Evolutionary conservation across 345 rosid genomes (phyloP).

Genomic region (Populus simonii): DNA sequence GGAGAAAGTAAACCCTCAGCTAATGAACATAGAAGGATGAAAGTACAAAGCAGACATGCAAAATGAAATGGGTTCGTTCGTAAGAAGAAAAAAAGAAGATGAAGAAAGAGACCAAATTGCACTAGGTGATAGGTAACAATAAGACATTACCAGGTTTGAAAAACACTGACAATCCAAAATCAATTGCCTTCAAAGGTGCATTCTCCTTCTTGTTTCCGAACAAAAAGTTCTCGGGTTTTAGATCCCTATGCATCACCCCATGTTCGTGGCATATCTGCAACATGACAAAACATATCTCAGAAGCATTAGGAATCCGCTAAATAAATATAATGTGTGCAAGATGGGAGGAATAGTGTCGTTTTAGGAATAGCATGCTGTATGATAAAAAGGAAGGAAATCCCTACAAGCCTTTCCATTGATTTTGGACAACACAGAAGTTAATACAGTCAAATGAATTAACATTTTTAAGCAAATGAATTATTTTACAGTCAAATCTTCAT

Average conservation of each 20-base stretch:
- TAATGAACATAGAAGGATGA: not conserved
- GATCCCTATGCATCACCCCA: conserved; percentile 36
- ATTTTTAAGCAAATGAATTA: not conserved
- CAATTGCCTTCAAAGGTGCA: conserved; percentile 34
- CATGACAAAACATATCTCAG: not conserved
- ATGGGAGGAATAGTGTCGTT: not conserved
- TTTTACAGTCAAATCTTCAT: not conserved
- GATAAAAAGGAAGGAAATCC: not conserved
- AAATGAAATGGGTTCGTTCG: not conserved
- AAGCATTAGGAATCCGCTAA: not conserved
- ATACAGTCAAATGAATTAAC: not conserved
- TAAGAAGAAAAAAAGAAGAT: too few relatives aligned
- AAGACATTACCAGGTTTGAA: conserved; percentile 29
- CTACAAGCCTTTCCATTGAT: not conserved
- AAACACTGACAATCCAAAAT: conserved; percentile 36
- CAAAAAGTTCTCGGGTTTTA: conserved; percentile 37
- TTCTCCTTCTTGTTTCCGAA: conserved; percentile 33
- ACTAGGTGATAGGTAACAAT: not conserved
- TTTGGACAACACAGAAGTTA: not conserved
- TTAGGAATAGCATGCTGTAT: not conserved
- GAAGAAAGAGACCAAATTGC: not conserved
- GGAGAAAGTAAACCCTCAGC: conserved; percentile 11
- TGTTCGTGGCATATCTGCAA: conserved; percentile 31
- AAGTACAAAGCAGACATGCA: not conserved
- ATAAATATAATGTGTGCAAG: not conserved